Percentiles rank a stretch among this genome's conserved stretches.
These are phyloP conservation scores for Septoria linicola DNA, from an alignment of 2,329 filamentous ascomycete species.

Conservation along the genomic window DNA sequence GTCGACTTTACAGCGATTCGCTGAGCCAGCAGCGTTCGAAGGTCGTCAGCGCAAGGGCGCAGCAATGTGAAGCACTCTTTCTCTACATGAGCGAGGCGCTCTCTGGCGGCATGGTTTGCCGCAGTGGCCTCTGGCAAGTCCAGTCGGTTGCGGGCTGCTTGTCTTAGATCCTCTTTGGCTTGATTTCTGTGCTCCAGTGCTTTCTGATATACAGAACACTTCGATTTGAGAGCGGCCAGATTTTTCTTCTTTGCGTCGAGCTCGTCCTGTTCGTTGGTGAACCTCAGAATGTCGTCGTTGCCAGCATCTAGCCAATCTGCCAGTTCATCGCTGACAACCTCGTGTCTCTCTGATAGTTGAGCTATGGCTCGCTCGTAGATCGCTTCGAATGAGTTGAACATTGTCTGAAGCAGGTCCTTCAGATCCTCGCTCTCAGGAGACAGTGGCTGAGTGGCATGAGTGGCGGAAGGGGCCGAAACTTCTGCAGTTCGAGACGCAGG, in stretches of 20 bases:
- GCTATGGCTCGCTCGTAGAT: constrained; percentile 20
- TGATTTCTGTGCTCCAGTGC: constrained; percentile 27
- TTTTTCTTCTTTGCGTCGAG: constrained; percentile 22
- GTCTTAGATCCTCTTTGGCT: constrained; percentile 25
- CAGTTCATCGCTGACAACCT: constrained; percentile 26
- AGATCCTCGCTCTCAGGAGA: constrained; percentile 15
- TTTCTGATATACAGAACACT: constrained; percentile 24
- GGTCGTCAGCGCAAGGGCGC: constrained; percentile 27
- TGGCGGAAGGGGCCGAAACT: constrained; percentile 17
- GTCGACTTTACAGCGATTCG: constrained; percentile 34
- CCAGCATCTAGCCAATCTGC: constrained; percentile 27
- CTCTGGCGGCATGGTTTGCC: constrained; percentile 31
- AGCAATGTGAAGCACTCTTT: constrained; percentile 29
- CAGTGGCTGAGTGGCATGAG: constrained; percentile 17
- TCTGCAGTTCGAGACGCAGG: neutral
- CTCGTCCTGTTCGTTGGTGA: constrained; percentile 24
- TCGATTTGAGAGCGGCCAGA: constrained; percentile 23
- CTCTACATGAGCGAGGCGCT: constrained; percentile 29
- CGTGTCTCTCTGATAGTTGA: constrained; percentile 21
- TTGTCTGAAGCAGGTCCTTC: constrained; percentile 13
- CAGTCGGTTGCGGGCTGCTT: constrained; percentile 27
- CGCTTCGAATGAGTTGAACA: constrained; percentile 27
- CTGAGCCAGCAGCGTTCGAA: constrained; percentile 22
- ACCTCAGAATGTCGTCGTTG: constrained; percentile 20
- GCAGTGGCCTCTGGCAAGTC: constrained; percentile 24